Evolutionary conservation across 1,139 yeast species (phyloP).

Genomic region (Candida mesenterica): DNA sequence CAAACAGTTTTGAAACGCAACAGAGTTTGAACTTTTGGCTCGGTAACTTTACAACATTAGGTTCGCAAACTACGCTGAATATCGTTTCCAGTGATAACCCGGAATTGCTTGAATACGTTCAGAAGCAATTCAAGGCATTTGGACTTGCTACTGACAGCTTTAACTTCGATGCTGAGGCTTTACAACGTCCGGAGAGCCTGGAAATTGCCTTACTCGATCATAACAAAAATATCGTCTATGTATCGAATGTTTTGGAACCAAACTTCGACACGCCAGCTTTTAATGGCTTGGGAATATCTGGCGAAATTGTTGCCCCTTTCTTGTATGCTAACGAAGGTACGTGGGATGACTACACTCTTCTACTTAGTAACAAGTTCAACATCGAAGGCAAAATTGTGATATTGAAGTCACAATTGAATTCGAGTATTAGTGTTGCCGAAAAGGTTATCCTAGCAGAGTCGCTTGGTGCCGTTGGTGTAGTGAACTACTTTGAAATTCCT

Average conservation of each 20-base stretch:
- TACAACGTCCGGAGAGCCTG: constrained; percentile 28
- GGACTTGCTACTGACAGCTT: constrained; percentile 27
- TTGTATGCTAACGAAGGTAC: constrained; percentile 34
- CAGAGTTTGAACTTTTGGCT: constrained; percentile 28
- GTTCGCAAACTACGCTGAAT: constrained; percentile 17
- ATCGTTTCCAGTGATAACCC: constrained; percentile 28
- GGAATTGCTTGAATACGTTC: constrained; percentile 26
- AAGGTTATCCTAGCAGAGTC: constrained; percentile 28
- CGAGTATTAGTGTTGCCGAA: constrained; percentile 23
- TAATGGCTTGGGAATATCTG: constrained; percentile 31
- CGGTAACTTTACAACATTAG: constrained; percentile 15
- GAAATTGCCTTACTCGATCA: constrained; percentile 23
- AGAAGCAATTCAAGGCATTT: constrained; percentile 24
- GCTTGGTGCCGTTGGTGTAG: constrained; percentile 29
- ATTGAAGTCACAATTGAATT: constrained; percentile 18
- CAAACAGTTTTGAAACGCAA: constrained; percentile 27
- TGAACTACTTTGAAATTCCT: constrained; percentile 25
- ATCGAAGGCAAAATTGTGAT: constrained; percentile 31
- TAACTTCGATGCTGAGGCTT: constrained; percentile 18
- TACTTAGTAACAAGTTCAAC: constrained; percentile 20
- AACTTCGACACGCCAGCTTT: constrained; percentile 37
- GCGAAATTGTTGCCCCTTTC: constrained; percentile 25
- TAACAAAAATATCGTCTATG: constrained; percentile 23
- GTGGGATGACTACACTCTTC: constrained; percentile 26
- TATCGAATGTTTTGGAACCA: constrained; percentile 27